These are phyloP conservation scores for Aspergillus sp. DNA, from an alignment of 2,329 filamentous ascomycete species.

Conservation along the genomic window DNA sequence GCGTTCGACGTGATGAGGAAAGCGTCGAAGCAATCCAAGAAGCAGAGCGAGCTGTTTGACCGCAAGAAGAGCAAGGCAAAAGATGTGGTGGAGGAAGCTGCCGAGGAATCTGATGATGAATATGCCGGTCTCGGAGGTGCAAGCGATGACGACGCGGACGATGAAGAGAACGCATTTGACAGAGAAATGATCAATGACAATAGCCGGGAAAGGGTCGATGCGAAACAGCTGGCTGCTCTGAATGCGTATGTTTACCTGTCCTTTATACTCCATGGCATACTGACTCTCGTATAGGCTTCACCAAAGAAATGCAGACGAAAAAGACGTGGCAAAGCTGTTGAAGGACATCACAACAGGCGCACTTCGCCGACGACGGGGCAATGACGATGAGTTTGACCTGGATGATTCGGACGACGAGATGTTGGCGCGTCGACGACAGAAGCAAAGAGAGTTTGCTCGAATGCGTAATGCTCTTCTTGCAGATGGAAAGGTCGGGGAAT, in stretches of 20 bases:
- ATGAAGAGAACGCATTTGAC: constrained; percentile 73
- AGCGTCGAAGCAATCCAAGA: constrained; percentile 55
- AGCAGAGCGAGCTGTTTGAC: constrained; percentile 65
- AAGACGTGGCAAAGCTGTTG: constrained; percentile 85
- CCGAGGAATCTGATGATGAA: constrained; percentile 96
- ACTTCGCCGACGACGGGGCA: constrained; percentile 75
- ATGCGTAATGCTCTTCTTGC: constrained; percentile 86
- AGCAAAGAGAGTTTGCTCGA: constrained; percentile 83
- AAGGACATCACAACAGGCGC: constrained; percentile 89
- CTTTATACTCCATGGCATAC: constrained; percentile 12
- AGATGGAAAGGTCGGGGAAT: constrained; percentile 87
- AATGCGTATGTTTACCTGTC: constrained; percentile 68
- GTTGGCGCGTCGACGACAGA: constrained; percentile 73
- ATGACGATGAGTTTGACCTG: constrained; percentile 74
- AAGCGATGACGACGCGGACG: constrained; percentile 80
- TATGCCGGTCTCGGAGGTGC: constrained; percentile 90
- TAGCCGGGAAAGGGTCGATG: constrained; percentile 72
- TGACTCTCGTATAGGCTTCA: constrained; percentile 61
- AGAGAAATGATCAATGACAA: constrained; percentile 90
- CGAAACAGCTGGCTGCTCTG: constrained; percentile 78
- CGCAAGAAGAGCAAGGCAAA: constrained; percentile 85
- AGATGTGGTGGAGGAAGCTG: constrained; percentile 86
- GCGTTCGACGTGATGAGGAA: constrained; percentile 73
- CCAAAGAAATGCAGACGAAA: constrained; percentile 77
- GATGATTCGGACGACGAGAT: constrained; percentile 85